Evolutionary conservation across 805 yeast genomes (phyloP).

Genomic region (Wickerhamiella allomyrinae): DNA sequence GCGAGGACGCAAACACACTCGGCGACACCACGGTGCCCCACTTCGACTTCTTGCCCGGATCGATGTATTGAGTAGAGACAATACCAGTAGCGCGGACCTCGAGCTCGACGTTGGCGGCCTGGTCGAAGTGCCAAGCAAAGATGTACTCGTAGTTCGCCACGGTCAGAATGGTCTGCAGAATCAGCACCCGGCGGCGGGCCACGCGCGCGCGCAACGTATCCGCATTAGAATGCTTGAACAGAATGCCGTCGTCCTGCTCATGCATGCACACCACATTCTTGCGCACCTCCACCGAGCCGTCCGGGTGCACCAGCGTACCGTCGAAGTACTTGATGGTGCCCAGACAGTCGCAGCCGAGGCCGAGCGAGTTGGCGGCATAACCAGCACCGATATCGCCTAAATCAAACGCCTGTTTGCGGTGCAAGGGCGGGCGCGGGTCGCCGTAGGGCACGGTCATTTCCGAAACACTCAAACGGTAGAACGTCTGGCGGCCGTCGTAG

Average conservation of each 20-base stretch:
- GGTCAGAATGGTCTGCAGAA: constrained; percentile 68
- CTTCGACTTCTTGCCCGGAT: constrained; percentile 51
- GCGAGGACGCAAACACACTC: constrained; percentile 69
- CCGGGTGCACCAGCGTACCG: constrained; percentile 38
- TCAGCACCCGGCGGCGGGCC: constrained; percentile 60
- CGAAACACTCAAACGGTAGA: constrained; percentile 57
- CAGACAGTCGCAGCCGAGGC: constrained; percentile 68
- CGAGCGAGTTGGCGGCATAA: constrained; percentile 50
- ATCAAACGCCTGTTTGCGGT: constrained; percentile 77
- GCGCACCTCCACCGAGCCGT: constrained; percentile 47
- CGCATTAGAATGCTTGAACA: constrained; percentile 66
- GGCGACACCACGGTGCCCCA: constrained; percentile 67
- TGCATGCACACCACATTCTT: constrained; percentile 70
- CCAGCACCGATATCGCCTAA: constrained; percentile 78
- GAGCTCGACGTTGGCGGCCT: constrained; percentile 63
- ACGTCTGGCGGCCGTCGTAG: constrained; percentile 64
- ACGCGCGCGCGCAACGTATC: constrained; percentile 66
- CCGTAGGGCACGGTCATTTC: constrained; percentile 86
- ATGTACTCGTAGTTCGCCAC: constrained; percentile 77
- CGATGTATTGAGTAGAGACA: constrained; percentile 72
- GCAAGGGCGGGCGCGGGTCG: constrained; percentile 69
- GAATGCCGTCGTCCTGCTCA: constrained; percentile 70
- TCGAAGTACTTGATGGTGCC: constrained; percentile 67
- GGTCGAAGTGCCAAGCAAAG: constrained; percentile 56
- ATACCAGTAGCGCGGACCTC: constrained; percentile 81